phyloP scores from a whole-genome alignment of 2,329 filamentous ascomycete species.

The Stagonosporopsis chrysanthemi region DNA sequence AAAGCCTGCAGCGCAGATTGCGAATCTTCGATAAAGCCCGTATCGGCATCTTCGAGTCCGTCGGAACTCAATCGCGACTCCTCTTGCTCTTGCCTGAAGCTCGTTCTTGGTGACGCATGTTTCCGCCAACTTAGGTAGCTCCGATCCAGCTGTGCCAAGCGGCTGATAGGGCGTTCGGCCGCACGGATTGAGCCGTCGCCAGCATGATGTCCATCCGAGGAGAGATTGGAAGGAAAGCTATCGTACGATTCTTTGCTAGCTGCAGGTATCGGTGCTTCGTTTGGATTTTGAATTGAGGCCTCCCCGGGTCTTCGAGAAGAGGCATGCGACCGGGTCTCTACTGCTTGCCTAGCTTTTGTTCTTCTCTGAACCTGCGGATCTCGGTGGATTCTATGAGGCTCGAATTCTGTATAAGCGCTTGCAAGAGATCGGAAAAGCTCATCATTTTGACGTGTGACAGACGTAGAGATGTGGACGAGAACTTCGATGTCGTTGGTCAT shows the following conservation, averaged over 20 bases:
- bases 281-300: neutral
- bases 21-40: constrained; percentile 52
- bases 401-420: constrained; percentile 51
- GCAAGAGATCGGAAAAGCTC: constrained; percentile 51
- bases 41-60: constrained; percentile 19
- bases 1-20: constrained; percentile 52
- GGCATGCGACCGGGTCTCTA: neutral
- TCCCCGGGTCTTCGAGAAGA: neutral
- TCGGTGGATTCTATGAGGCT: constrained; percentile 19
- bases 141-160: constrained; percentile 37
- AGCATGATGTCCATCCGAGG: constrained; percentile 12
- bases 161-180: constrained; percentile 25
- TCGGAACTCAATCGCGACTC: neutral
- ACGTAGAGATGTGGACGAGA: constrained; percentile 56
- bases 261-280: constrained; percentile 16
- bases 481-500: constrained; percentile 55
- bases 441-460: constrained; percentile 53
- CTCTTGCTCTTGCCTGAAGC: neutral
- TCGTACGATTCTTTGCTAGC: constrained; percentile 43
- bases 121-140: constrained; percentile 37
- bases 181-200: constrained; percentile 4
- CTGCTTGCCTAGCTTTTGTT: neutral
- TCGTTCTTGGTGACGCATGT: constrained; percentile 20
- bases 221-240: constrained; percentile 42
- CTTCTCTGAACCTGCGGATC: neutral